These are phyloP conservation scores for Leishmania martiniquensis DNA, from an alignment of 208 protist species.

Conservation along the genomic window DNA sequence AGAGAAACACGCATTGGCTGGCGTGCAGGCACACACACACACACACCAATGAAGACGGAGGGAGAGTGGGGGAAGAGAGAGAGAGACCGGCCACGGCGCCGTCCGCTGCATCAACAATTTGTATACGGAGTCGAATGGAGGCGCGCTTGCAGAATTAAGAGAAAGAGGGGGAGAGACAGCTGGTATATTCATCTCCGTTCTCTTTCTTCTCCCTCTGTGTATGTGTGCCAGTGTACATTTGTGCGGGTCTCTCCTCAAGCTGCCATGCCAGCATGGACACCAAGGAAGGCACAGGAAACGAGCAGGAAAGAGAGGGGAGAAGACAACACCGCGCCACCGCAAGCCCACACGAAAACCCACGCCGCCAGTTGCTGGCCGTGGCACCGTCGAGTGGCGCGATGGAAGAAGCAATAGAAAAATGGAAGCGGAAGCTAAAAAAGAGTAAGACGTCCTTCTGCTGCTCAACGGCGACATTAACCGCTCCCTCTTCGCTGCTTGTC, in stretches of 20 bases:
- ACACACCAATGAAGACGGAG: background rate
- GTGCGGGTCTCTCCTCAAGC: background rate
- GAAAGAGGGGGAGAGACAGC: background rate
- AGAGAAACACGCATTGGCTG: background rate
- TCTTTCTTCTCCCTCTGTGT: background rate
- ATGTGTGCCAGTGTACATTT: background rate
- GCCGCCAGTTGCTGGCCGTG: background rate
- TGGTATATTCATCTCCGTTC: background rate
- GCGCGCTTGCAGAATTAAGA: background rate
- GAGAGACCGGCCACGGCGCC: background rate
- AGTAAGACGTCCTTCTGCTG: background rate
- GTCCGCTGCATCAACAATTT: background rate
- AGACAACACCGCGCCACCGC: background rate
- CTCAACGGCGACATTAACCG: background rate
- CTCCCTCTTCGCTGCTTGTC: background rate
- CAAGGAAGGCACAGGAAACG: background rate
- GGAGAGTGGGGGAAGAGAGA: background rate
- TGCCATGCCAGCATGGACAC: background rate
- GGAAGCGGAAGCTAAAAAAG: background rate
- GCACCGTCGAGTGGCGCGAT: background rate
- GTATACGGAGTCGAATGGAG: background rate
- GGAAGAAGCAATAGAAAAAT: background rate
- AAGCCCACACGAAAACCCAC: background rate
- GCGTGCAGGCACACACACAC: background rate
- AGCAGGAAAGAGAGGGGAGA: background rate